Evolutionary conservation across 192 early-diverging fungal species (phyloP), one percentile per base, ranked within the genome.

Genomic region (Ramicandelaber brevisporus): DNA sequence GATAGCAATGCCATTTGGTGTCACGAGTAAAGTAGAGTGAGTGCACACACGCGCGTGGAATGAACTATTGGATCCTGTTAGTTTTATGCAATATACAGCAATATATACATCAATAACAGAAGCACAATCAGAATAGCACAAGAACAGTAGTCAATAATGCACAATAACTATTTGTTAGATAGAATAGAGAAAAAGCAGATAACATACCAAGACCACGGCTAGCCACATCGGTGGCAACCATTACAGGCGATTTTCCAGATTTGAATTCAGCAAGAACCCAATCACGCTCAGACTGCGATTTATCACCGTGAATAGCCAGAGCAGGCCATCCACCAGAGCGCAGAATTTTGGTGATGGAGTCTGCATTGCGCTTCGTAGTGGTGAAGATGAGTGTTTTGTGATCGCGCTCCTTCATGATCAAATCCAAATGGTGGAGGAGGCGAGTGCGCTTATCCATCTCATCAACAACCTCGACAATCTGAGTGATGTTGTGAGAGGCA

Each of bases 191-290:
- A 4, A n/a, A n/a, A n/a, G n/a, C n/a, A n/a, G n/a, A 21, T 16
- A 41, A 49, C 65, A 61, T 82, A 86, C 81, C 83, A 38, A 88
- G 65, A 41, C 88, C 89, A 58, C 89, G 77, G 38, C 78, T 76
- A 20, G 89, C 89, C 26, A 95, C 86, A 56, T 95, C 92, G n/a
- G 92, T 98, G 5, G 92, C 92, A 44, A 98, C 82, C 65, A 98
- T 73, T 33, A 97, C 76, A 11, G 84, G 86, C 20, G 59, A 68
- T 25, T 57, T 61, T 34, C 87, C 84, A 20, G 55, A 40, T 46
- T 84, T 78, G 68, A 98, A 98, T 50, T 90, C 72, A 27, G 58
- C 55, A 40, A 98, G 65, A 4, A 85, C 88, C 83, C 81, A 86
- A 52, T 95, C 88, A 48, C 92, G 86, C 46, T 95, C 85, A 20